Percentiles rank a stretch among this genome's conserved stretches.
Conservation (phyloP, 139 green algal genomes). For the Chlorella sp. region DNA sequence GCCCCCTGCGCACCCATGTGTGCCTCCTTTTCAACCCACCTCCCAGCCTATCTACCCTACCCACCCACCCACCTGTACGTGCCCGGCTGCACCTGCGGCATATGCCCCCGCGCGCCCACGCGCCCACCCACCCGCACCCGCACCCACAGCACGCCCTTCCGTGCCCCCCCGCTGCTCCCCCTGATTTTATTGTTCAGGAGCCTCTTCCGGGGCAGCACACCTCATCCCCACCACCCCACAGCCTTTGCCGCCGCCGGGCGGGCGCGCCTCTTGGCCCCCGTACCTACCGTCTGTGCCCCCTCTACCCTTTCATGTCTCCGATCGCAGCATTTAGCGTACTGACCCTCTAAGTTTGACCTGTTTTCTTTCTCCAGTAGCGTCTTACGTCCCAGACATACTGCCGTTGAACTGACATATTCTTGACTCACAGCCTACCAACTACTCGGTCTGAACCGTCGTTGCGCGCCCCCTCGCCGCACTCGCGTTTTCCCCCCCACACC, state of each 20-base stretch:
- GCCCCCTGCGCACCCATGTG: neutral
- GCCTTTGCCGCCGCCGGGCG: neutral
- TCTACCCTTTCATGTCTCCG: slow-evolving; percentile 6
- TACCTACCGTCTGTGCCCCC: neutral
- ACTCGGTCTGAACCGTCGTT: no score
- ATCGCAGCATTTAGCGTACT: slow-evolving; percentile 13
- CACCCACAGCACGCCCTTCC: neutral
- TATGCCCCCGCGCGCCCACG: neutral
- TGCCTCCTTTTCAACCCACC: neutral
- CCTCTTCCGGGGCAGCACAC: neutral
- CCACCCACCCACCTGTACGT: neutral
- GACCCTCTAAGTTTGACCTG: neutral
- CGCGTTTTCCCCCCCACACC: no score
- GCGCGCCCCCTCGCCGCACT: neutral
- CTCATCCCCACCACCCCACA: no score
- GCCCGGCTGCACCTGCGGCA: neutral
- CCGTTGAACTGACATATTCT: neutral
- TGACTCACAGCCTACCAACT: neutral
- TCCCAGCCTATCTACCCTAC: neutral
- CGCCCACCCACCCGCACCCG: neutral
- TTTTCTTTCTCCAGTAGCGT: neutral
- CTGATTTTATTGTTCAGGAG: neutral
- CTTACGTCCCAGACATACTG: neutral
- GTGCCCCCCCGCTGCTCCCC: neutral
- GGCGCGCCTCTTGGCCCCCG: neutral